A percentile compares a stretch with the other conserved stretches of the same genome.
Evolutionary conservation across 768 basidiomycete genomes (phyloP).

Genomic region (Pulveroboletus ravenelii): DNA sequence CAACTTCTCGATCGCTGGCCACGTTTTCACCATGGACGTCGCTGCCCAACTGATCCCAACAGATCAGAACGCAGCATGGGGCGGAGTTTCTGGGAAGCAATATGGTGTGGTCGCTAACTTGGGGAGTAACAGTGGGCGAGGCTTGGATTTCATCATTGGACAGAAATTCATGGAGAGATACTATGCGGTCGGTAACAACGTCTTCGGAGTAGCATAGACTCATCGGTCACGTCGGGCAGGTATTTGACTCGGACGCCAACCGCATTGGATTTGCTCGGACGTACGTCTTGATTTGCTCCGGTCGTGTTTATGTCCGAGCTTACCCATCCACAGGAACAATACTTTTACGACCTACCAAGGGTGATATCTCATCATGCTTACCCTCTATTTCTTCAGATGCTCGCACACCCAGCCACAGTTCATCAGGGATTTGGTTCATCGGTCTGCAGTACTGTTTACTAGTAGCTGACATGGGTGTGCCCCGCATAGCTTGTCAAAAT

Average conservation of each 20-base stretch:
- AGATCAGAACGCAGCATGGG: slow-evolving; percentile 13
- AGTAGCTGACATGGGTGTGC: too few relatives aligned
- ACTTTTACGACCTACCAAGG: slow-evolving; percentile 10
- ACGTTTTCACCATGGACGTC: slow-evolving; percentile 15
- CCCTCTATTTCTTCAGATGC: background rate
- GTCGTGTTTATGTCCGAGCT: background rate
- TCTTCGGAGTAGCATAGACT: background rate
- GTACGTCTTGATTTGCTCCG: slow-evolving; percentile 8
- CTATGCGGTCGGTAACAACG: slow-evolving; percentile 2
- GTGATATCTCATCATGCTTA: background rate
- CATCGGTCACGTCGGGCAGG: slow-evolving; percentile 1
- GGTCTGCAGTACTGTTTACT: too few relatives aligned
- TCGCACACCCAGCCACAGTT: background rate
- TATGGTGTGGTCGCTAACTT: slow-evolving; percentile 6
- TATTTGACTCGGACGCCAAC: slow-evolving; percentile 18
- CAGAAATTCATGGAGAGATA: background rate
- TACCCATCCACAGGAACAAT: slow-evolving; percentile 12
- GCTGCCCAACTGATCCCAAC: slow-evolving; percentile 18
- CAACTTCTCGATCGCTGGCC: slow-evolving; percentile 9
- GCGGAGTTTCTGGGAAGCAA: slow-evolving; percentile 6
- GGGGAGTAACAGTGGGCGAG: background rate
- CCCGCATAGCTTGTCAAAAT: too few relatives aligned
- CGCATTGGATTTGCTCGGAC: slow-evolving; percentile 22
- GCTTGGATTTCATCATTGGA: background rate
- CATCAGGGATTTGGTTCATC: too few relatives aligned